A percentile compares a stretch with the other conserved stretches of the same genome.
Conservation (phyloP, 2,329 filamentous ascomycete species). For the Ceratocystis variospora region DNA sequence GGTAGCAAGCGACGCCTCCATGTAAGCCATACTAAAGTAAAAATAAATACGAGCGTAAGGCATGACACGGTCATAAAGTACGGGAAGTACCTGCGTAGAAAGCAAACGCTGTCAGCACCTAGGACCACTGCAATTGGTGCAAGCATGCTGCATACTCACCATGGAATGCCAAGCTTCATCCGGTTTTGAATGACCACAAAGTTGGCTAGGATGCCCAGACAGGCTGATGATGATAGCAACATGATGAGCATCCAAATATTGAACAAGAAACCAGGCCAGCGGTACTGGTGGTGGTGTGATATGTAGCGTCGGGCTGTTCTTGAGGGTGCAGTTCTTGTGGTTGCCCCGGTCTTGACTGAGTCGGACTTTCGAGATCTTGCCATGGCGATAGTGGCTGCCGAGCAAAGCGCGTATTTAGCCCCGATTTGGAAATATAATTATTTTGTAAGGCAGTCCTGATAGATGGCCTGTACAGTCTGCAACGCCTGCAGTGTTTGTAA, state of each 20-base stretch:
- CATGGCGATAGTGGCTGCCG: not conserved
- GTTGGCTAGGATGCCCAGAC: slow-evolving; percentile 45
- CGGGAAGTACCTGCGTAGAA: slow-evolving; percentile 45
- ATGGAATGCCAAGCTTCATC: slow-evolving; percentile 42
- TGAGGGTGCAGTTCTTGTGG: not conserved
- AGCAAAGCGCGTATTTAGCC: not conserved
- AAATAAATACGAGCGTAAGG: slow-evolving; percentile 53
- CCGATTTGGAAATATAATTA: not conserved
- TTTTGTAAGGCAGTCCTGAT: too few species aligned
- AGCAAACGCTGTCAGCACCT: too few species aligned
- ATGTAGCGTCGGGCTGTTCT: slow-evolving; percentile 22
- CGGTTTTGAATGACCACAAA: slow-evolving; percentile 47
- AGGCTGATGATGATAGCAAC: slow-evolving; percentile 38
- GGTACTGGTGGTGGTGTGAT: slow-evolving; percentile 43
- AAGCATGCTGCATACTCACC: slow-evolving; percentile 31
- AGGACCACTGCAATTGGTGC: too few species aligned
- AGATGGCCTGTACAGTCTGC: too few species aligned
- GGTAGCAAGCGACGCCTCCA: slow-evolving; percentile 46
- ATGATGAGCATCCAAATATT: slow-evolving; percentile 56
- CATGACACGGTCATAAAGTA: slow-evolving; percentile 47
- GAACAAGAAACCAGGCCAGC: slow-evolving; percentile 54
- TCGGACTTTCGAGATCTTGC: not conserved
- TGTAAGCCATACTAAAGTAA: slow-evolving; percentile 49
- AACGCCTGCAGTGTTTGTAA: too few species aligned
- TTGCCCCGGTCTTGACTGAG: not conserved